These are phyloP conservation scores for Metarhizium brunneum DNA, from an alignment of 2,329 filamentous ascomycete genomes.

Conservation along the genomic window DNA sequence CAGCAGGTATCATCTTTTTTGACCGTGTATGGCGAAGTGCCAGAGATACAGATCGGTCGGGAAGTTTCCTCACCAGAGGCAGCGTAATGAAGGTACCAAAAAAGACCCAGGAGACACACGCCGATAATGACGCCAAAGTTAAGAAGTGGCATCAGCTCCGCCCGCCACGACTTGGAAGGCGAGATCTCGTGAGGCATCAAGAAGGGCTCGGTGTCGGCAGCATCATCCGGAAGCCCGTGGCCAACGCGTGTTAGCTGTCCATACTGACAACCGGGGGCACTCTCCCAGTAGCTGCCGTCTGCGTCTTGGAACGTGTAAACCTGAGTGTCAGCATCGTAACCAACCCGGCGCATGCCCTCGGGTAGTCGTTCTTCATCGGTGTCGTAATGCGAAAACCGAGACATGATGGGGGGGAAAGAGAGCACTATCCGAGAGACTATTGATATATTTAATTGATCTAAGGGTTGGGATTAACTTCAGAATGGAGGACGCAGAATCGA, in stretches of 20 bases:
- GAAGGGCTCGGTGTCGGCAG: conserved; percentile 22
- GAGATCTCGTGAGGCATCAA: conserved; percentile 13
- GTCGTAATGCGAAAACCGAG: conserved; percentile 33
- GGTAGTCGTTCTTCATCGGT: conserved; percentile 44
- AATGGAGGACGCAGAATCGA: not conserved
- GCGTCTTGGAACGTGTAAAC: conserved; percentile 42
- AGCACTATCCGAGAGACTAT: not conserved
- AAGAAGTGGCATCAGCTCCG: conserved; percentile 44
- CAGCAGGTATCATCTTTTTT: conserved; percentile 42
- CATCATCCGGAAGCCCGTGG: conserved; percentile 15
- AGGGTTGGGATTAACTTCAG: not conserved
- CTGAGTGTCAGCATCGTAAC: conserved; percentile 47
- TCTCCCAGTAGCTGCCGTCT: conserved; percentile 40
- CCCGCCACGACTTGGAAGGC: conserved; percentile 36
- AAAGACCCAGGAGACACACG: conserved; percentile 38
- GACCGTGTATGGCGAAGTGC: conserved; percentile 29
- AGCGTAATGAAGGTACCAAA: conserved; percentile 35
- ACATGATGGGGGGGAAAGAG: conserved; percentile 19
- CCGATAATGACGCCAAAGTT: conserved; percentile 48
- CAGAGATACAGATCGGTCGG: conserved; percentile 16
- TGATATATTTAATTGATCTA: not conserved
- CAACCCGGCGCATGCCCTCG: conserved; percentile 42
- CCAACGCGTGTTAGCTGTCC: conserved; percentile 35
- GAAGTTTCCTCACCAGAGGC: conserved; percentile 7
- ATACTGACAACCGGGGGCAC: conserved; percentile 39